Evolutionary conservation across 331 rosid species (phyloP), one percentile per base, ranked within the genome.

Genomic region (Acacia concinna): DNA sequence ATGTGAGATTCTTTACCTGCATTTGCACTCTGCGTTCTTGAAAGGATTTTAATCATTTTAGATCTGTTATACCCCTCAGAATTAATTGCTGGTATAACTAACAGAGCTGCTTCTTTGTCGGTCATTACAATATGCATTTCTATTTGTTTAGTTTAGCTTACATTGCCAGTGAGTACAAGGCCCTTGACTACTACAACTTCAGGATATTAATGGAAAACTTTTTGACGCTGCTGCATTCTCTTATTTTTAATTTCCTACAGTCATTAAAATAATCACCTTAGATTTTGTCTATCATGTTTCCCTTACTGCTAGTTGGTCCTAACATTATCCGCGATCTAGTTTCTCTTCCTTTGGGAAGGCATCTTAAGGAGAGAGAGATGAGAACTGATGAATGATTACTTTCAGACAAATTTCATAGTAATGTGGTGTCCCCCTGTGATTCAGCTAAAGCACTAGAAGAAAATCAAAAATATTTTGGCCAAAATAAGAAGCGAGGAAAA

Each of bases 401-500:
- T 32, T 30, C 21, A 14, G 12, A 15, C 49, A 75, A 40, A 71
- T 30, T 71, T 20, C 35, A 64, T 23, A 47, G 49, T 76, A 70
- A 80, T 43, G 9, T 68, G 57, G 23, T 8, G 41, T 72, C 60
- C 41, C 66, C 60, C 54, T 56, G 20, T 44, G 46, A 44, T 72
- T 66, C 40, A 68, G 54, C 34, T 41, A 38, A 52, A 82, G 54
- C 67, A 46, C 64, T 21, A 51, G 75, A 54, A 77, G 43, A 71
- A 71, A 71, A 40, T 62, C 51, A 69, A 60, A 27, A 18, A 65
- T 5, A 31, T 47, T 77, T 69, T 71, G n/a, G 57, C 23, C 63
- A 57, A 5, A 68, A 73, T 43, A 65, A 65, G 28, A 77, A 62
- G 57, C 18, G 41, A 21, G 54, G 37, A 78, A 17, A 46, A 62